These are phyloP conservation scores for Kazachstania africana DNA, from an alignment of 805 yeast genomes.

Conservation along the genomic window DNA sequence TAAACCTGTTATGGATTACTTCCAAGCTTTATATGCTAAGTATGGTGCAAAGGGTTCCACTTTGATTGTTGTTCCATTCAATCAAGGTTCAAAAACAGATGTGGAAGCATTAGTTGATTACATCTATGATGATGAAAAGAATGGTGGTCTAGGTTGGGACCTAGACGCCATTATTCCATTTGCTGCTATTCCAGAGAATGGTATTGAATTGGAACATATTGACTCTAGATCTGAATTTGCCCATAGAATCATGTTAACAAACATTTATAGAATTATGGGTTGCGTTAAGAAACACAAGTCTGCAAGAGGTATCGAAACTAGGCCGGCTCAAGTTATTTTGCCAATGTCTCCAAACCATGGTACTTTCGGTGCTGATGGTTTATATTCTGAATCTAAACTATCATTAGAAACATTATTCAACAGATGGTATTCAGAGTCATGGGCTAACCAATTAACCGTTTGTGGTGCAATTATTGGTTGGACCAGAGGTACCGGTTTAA, in stretches of 20 bases:
- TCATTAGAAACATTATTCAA: slow-evolving; percentile 92
- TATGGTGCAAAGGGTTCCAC: slow-evolving; percentile 89
- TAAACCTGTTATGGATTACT: slow-evolving; percentile 87
- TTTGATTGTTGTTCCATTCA: slow-evolving; percentile 93
- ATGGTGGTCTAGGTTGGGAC: slow-evolving; percentile 96
- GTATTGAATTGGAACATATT: slow-evolving; percentile 84
- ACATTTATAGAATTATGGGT: slow-evolving; percentile 86
- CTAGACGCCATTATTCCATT: slow-evolving; percentile 92
- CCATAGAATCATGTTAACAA: slow-evolving; percentile 96
- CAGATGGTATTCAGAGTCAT: slow-evolving; percentile 97
- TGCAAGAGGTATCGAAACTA: slow-evolving; percentile 67
- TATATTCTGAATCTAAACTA: slow-evolving; percentile 94
- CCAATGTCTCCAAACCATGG: slow-evolving; percentile 99
- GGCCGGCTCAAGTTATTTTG: slow-evolving; percentile 95
- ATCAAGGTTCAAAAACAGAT: slow-evolving; percentile 94
- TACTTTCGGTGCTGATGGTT: slow-evolving; percentile 95
- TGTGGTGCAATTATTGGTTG: slow-evolving; percentile 99
- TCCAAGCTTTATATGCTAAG: slow-evolving; percentile 85
- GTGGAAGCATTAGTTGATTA: slow-evolving; percentile 74
- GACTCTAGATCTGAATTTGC: slow-evolving; percentile 96
- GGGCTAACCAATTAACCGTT: slow-evolving; percentile 87
- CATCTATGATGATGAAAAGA: slow-evolving; percentile 72
- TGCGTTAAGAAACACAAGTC: slow-evolving; percentile 75
- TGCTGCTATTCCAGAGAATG: slow-evolving; percentile 98
- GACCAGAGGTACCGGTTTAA: slow-evolving; percentile 99